Conservation (phyloP, 805 yeast genomes). For the Candida vartiovaarae region DNA sequence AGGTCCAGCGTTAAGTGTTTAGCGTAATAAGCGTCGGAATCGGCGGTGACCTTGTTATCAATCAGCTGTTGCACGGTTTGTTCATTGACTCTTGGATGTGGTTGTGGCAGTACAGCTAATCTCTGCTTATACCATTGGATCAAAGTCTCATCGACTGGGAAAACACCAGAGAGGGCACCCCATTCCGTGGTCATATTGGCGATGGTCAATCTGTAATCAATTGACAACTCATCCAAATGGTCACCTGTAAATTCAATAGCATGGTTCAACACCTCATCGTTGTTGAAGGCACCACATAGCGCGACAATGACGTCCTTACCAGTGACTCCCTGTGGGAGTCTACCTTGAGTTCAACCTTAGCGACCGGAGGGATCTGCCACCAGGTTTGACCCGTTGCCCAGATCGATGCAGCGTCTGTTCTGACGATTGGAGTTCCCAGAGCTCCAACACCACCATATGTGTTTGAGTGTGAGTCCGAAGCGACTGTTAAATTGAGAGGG, state of each 20-base stretch:
- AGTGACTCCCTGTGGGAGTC: slow-evolving; percentile 77
- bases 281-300: slow-evolving; percentile 85
- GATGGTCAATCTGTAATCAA: slow-evolving; percentile 84
- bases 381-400: slow-evolving; percentile 99
- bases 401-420: slow-evolving; percentile 98
- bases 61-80: slow-evolving; percentile 48
- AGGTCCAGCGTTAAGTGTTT: slow-evolving; percentile 81
- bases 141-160: slow-evolving; percentile 86
- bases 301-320: slow-evolving; percentile 98
- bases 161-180: slow-evolving; percentile 96
- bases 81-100: slow-evolving; percentile 78
- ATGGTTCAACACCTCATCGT: slow-evolving; percentile 88
- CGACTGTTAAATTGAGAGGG: slow-evolving; percentile 88
- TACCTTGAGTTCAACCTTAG: slow-evolving; percentile 81
- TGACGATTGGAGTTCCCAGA: slow-evolving; percentile 93
- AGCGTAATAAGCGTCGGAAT: slow-evolving; percentile 77
- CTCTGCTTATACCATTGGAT: slow-evolving; percentile 73
- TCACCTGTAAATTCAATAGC: slow-evolving; percentile 93
- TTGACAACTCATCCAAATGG: slow-evolving; percentile 57
- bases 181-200: slow-evolving; percentile 98
- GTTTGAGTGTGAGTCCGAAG: slow-evolving; percentile 96
- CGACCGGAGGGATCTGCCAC: slow-evolving; percentile 99
- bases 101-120: slow-evolving; percentile 45
- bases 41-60: slow-evolving; percentile 42
- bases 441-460: slow-evolving; percentile 97